Base-by-base conservation (phyloP, 257 asterid species). In the Nicotiana noctiflora region DNA sequence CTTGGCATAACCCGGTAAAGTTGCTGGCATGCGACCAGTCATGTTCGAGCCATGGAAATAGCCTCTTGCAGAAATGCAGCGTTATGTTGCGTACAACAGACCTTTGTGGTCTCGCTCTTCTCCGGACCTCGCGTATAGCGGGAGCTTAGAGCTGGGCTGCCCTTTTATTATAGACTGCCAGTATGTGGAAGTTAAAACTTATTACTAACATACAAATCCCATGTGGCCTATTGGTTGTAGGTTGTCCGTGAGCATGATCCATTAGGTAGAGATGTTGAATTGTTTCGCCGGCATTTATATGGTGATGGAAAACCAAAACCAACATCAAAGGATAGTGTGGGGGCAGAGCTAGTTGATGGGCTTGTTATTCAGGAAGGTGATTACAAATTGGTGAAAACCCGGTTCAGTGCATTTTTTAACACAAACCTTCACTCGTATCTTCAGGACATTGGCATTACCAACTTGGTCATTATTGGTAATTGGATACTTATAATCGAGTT, bases 231-330 rank as follows among this genome's bases (percentile, higher is more conserved):
- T 25, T 74, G 49, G 15, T 74, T 19, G 15, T 84, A 94, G 97
- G 97, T 92, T 78, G 96, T 94, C 61, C 97, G 97, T 4, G 98
- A 94, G 91, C 98, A 94, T 37, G 98, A 94, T 57, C 92, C 92
- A 6, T 86, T 83, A 40, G 98, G 98, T 46, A 88, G 98, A 86
- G 98, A 94, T 40, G 97, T 89, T 51, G 98, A 92, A 77, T 83
- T 91, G 49, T 92, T 94, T 65, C 92, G 95, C 2, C 84, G 93
- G 84, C 92, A 90, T 79, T 80, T 89, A 68, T 94, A 91, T 17
- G 79, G 87, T 65, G 75, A 85, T 29, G 93, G 89, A 37, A 65
- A 89, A 87, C 91, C 97, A 19, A 92, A 87, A 74, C 99, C 98
- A 0, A 86, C 93, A 7, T 87, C 92, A 55, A 93, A 85, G 84